Evolutionary conservation across 1,139 yeast species (phyloP).

Genomic region (Debaryomyces nepalensis): DNA sequence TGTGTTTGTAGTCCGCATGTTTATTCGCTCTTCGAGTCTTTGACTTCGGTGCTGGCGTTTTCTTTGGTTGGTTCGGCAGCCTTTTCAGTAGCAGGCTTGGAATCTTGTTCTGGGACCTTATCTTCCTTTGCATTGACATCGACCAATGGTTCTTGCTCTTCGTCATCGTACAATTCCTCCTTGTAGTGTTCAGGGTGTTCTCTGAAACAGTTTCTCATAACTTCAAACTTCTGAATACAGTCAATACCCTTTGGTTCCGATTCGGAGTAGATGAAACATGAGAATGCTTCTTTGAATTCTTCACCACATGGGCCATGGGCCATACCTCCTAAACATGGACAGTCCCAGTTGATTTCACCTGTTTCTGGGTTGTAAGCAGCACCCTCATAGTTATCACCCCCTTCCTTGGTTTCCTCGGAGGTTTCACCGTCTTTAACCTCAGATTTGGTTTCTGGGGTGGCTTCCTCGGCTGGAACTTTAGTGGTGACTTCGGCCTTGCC

Average conservation of each 20-base stretch:
- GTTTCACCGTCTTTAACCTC: constrained; percentile 15
- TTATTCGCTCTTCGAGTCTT: constrained; percentile 5
- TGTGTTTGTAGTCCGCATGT: background rate
- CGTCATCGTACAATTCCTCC: constrained; percentile 86
- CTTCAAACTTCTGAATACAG: constrained; percentile 88
- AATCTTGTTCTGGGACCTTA: constrained; percentile 17
- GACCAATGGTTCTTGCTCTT: constrained; percentile 31
- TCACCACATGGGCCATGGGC: constrained; percentile 99
- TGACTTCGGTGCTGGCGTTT: constrained; percentile 1
- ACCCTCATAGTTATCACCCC: constrained; percentile 28
- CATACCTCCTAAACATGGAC: constrained; percentile 99
- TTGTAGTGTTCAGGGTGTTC: constrained; percentile 92
- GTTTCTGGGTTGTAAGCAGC: constrained; percentile 96
- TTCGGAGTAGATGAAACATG: constrained; percentile 94
- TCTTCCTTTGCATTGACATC: constrained; percentile 19
- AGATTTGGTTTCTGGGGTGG: constrained; percentile 12
- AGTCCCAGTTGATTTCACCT: constrained; percentile 99
- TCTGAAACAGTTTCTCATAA: constrained; percentile 95
- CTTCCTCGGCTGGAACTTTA: constrained; percentile 12
- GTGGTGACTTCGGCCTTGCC: constrained; percentile 6
- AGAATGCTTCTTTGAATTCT: constrained; percentile 93
- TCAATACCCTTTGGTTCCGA: constrained; percentile 97
- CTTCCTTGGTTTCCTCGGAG: constrained; percentile 21
- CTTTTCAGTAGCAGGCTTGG: constrained; percentile 16
- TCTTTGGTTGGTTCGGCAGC: constrained; percentile 7